A percentile compares a stretch with the other conserved stretches of the same genome.
These are phyloP conservation scores for Mucor circinelloides DNA, from an alignment of 371 early-diverging fungal species.

Conservation along the genomic window DNA sequence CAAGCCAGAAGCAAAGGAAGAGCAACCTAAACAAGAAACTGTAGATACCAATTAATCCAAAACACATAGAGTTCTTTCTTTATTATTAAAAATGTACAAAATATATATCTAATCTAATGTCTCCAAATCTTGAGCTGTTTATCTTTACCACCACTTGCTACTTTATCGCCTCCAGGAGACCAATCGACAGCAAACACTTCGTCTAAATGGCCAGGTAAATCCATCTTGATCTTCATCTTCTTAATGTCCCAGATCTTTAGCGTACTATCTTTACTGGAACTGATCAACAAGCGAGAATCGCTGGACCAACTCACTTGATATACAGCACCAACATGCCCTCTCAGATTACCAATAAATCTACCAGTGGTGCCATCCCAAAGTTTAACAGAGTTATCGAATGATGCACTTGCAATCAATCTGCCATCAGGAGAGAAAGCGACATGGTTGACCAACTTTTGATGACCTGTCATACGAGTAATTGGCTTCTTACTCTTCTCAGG, in stretches of 20 bases:
- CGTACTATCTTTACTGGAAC: constrained; percentile 92
- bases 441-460: constrained; percentile 96
- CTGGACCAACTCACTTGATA: constrained; percentile 95
- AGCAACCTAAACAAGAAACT: not conserved
- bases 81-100: constrained; percentile 13
- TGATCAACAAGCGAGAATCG: constrained; percentile 89
- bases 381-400: constrained; percentile 98
- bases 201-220: constrained; percentile 95
- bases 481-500: constrained; percentile 84
- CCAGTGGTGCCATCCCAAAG: constrained; percentile 96
- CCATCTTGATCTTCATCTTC: constrained; percentile 84
- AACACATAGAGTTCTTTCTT: constrained; percentile 1
- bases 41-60: constrained; percentile 4
- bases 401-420: constrained; percentile 88
- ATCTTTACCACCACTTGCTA: constrained; percentile 95
- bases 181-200: constrained; percentile 96
- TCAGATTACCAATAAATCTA: constrained; percentile 88
- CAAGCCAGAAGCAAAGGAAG: constrained; percentile 14
- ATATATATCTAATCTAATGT: constrained; percentile 36
- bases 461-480: constrained; percentile 85
- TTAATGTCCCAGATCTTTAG: constrained; percentile 93
- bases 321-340: constrained; percentile 94
- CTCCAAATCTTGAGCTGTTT: constrained; percentile 81
- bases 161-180: constrained; percentile 90
- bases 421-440: constrained; percentile 95